phyloP scores from a whole-genome alignment of 192 early-diverging fungal genomes.

The Spizellomyces punctatus region DNA sequence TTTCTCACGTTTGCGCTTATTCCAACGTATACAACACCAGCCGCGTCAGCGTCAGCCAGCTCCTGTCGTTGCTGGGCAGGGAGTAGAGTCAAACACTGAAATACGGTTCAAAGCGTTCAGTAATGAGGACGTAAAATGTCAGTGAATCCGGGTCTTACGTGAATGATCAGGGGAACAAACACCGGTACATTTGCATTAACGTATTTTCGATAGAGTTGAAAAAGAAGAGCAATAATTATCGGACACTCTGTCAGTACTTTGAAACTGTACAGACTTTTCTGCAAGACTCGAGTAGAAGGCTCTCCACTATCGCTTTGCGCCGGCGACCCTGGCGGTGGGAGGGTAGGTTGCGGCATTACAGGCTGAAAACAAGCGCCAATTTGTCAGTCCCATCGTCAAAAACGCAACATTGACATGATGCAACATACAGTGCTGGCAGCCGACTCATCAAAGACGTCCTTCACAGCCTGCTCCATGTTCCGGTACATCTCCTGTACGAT shows the following conservation, averaged over 20 bases:
- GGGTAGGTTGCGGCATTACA: neutral
- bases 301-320: conserved; percentile 51
- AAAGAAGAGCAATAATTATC: conserved; percentile 94
- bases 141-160: conserved; percentile 46
- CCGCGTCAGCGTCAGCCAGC: conserved; percentile 50
- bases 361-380: neutral
- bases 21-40: conserved; percentile 74
- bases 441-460: conserved; percentile 74
- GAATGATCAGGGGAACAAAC: conserved; percentile 88
- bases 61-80: conserved; percentile 47
- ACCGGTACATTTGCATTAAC: conserved; percentile 77
- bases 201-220: conserved; percentile 82
- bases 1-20: conserved; percentile 76
- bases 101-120: neutral
- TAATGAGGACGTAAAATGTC: neutral
- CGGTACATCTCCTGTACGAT: conserved; percentile 92
- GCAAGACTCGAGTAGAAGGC: conserved; percentile 59
- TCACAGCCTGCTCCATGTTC: conserved; percentile 86
- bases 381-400: no score
- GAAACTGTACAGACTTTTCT: conserved; percentile 81
- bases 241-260: conserved; percentile 99
- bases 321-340: conserved; percentile 55
- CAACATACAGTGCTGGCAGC: neutral
- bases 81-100: conserved; percentile 54
- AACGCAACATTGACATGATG: neutral